A percentile compares a stretch with the other conserved stretches of the same genome.
Evolutionary conservation across 2,329 filamentous ascomycete species (phyloP).

Genomic region (Ceratocystis papillata): DNA sequence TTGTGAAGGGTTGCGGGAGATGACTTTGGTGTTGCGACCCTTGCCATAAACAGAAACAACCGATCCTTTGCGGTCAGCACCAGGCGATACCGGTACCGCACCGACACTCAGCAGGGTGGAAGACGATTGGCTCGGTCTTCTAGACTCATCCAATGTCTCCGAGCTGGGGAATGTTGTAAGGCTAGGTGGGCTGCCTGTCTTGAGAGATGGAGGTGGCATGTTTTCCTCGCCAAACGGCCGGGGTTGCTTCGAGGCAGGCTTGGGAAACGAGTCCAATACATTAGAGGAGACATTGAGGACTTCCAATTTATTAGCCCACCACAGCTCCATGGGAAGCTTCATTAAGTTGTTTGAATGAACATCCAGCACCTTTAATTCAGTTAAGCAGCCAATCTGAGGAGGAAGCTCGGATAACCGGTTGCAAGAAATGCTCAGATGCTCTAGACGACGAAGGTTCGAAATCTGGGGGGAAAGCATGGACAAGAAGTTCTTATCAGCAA

Average conservation of each 20-base stretch:
- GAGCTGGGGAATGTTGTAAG: slow-evolving; percentile 56
- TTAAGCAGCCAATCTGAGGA: slow-evolving; percentile 74
- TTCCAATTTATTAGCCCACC: slow-evolving; percentile 85
- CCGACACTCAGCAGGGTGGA: slow-evolving; percentile 64
- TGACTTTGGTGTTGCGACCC: slow-evolving; percentile 73
- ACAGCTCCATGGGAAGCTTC: slow-evolving; percentile 82
- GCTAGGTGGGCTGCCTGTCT: slow-evolving; percentile 35
- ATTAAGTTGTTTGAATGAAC: slow-evolving; percentile 88
- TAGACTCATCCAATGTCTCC: slow-evolving; percentile 54
- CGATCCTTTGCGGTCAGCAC: slow-evolving; percentile 64
- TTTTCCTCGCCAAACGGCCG: slow-evolving; percentile 46
- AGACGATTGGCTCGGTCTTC: slow-evolving; percentile 77
- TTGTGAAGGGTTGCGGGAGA: slow-evolving; percentile 51
- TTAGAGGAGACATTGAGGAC: slow-evolving; percentile 94
- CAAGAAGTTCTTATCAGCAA: slow-evolving; percentile 91
- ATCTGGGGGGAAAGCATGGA: slow-evolving; percentile 79
- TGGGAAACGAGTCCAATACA: slow-evolving; percentile 80
- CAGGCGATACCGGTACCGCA: slow-evolving; percentile 54
- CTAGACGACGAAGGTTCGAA: slow-evolving; percentile 68
- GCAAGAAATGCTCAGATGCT: slow-evolving; percentile 87
- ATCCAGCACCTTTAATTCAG: slow-evolving; percentile 75
- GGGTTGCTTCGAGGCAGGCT: slow-evolving; percentile 61
- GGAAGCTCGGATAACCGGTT: slow-evolving; percentile 80
- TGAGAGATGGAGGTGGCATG: slow-evolving; percentile 26
- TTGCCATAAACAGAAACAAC: slow-evolving; percentile 70